Evolutionary conservation across 768 basidiomycete genomes (phyloP).

Genomic region (Suillus cothurnatus): DNA sequence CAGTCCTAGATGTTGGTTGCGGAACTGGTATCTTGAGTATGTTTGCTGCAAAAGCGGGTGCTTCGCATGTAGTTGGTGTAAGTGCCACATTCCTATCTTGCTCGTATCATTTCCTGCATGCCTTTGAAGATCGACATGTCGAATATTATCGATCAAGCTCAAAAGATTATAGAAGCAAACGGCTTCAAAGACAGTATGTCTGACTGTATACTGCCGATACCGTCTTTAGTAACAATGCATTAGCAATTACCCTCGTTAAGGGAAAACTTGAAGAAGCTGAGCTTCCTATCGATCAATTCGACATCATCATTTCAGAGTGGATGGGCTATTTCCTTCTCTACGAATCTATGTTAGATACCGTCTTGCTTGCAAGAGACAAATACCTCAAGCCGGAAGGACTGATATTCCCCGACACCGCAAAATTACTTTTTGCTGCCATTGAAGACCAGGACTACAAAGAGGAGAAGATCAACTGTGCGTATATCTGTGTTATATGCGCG

Average conservation of each 20-base stretch:
- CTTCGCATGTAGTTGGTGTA: conserved; percentile 91
- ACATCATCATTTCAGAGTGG: conserved; percentile 99
- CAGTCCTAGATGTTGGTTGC: conserved; percentile 96
- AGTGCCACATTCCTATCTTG: conserved; percentile 31
- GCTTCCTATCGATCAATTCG: conserved; percentile 88
- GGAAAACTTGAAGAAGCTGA: conserved; percentile 95
- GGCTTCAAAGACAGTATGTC: conserved; percentile 92
- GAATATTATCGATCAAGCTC: conserved; percentile 99
- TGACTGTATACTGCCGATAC: conserved; percentile 2
- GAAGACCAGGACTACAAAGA: conserved; percentile 99
- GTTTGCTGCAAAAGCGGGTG: conserved; percentile 97
- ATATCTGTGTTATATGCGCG: neutral
- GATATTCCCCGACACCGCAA: conserved; percentile 96
- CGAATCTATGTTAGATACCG: conserved; percentile 99
- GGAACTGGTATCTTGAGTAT: conserved; percentile 98
- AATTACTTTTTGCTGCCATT: conserved; percentile 92
- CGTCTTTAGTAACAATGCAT: conserved; percentile 12
- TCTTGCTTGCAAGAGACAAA: conserved; percentile 94
- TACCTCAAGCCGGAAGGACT: conserved; percentile 90
- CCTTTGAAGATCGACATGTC: conserved; percentile 93
- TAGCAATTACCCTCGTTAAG: conserved; percentile 94
- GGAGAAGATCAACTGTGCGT: conserved; percentile 95
- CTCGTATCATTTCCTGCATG: conserved; percentile 14
- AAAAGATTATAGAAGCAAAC: conserved; percentile 95
- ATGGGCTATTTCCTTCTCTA: conserved; percentile 99